Evolutionary conservation across 108 stramenopile species (phyloP).

Genomic region (Fragilaria crotonensis): DNA sequence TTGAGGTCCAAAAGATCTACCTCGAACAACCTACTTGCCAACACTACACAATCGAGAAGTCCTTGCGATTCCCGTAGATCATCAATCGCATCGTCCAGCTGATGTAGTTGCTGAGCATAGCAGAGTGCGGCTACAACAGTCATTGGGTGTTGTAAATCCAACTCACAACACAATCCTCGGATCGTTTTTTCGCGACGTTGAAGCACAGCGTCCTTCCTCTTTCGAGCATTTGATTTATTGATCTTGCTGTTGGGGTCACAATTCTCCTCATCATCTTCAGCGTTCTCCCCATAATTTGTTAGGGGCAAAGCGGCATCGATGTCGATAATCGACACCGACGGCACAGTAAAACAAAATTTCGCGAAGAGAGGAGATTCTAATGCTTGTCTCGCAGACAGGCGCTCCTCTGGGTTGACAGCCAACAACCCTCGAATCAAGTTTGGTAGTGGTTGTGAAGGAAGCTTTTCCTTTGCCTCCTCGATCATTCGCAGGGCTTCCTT

Average conservation of each 20-base stretch:
- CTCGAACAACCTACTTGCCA: slow-evolving; percentile 74
- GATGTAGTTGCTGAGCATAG: slow-evolving; percentile 52
- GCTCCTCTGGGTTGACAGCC: slow-evolving; percentile 40
- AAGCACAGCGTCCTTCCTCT: slow-evolving; percentile 27
- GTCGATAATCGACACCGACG: slow-evolving; percentile 26
- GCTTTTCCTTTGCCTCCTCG: slow-evolving; percentile 26
- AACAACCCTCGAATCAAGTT: slow-evolving; percentile 61
- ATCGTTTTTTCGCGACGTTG: slow-evolving; percentile 40
- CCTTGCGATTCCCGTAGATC: slow-evolving; percentile 48
- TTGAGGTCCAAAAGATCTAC: slow-evolving; percentile 41
- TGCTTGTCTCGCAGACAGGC: slow-evolving; percentile 61
- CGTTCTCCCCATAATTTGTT: background rate
- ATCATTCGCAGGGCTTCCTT: slow-evolving; percentile 51
- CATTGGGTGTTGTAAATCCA: slow-evolving; percentile 61
- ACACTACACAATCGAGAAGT: slow-evolving; percentile 62
- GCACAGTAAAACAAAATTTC: slow-evolving; percentile 45
- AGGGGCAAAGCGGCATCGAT: slow-evolving; percentile 21
- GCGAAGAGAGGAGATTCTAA: slow-evolving; percentile 52
- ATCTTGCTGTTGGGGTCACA: slow-evolving; percentile 5
- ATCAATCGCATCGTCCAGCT: slow-evolving; percentile 62
- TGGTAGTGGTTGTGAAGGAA: slow-evolving; percentile 68
- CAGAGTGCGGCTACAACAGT: slow-evolving; percentile 49
- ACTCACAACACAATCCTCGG: slow-evolving; percentile 40
- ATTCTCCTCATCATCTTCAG: slow-evolving; percentile 3
- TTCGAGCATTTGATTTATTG: slow-evolving; percentile 18